A percentile compares a stretch with the other conserved stretches of the same genome.
These are phyloP conservation scores for Acanthamoeba lenticulata DNA, from an alignment of 208 protist genomes.

Conservation along the genomic window DNA sequence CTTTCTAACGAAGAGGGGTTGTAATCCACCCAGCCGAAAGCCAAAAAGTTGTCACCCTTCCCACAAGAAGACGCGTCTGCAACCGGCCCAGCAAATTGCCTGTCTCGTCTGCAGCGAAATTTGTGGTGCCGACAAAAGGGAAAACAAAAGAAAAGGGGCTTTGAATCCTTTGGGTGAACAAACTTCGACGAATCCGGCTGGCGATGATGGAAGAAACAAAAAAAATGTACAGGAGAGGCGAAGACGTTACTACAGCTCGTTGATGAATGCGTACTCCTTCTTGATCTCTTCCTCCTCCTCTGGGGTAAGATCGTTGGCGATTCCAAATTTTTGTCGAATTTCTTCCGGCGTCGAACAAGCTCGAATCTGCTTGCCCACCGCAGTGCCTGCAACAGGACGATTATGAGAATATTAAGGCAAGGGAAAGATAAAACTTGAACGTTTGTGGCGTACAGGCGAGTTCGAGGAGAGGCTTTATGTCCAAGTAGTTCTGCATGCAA, in stretches of 20 bases:
- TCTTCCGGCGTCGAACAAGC: conserved; percentile 88
- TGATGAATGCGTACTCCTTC: conserved; percentile 80
- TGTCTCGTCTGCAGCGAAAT: no score
- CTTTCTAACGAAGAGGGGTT: no score
- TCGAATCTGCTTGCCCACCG: neutral
- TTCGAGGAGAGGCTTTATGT: conserved; percentile 90
- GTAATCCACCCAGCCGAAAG: no score
- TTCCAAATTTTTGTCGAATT: conserved; percentile 90
- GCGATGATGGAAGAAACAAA: conserved; percentile 14
- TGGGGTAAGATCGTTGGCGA: conserved; percentile 90
- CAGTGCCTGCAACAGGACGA: neutral
- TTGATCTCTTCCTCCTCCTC: conserved; percentile 88
- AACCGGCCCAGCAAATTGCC: no score
- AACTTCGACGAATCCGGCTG: no score
- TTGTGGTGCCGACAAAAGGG: no score
- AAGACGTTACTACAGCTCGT: conserved; percentile 68
- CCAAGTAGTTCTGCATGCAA: conserved; percentile 86
- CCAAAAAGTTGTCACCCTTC: no score
- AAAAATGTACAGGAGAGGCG: neutral
- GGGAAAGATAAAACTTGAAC: conserved; percentile 71
- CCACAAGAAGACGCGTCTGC: no score
- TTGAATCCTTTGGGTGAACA: no score
- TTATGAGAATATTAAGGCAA: conserved; percentile 56
- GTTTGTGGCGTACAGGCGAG: conserved; percentile 88
- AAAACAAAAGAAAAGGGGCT: no score